Conservation (phyloP, 805 yeast genomes). For the Metschnikowia aberdeeniae region DNA sequence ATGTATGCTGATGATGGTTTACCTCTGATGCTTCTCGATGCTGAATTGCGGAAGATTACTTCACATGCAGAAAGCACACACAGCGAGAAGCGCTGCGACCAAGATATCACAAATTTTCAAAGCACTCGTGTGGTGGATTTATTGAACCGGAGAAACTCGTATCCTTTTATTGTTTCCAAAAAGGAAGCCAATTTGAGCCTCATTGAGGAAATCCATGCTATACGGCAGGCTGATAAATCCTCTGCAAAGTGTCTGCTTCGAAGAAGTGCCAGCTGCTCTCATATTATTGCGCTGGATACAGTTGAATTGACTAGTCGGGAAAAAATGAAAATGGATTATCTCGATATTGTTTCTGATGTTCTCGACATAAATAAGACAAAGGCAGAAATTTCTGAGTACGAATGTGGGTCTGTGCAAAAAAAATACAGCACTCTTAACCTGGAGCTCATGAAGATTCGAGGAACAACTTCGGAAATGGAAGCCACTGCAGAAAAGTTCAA, state of each 20-base stretch:
- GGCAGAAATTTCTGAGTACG: neutral
- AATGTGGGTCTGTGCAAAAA: neutral
- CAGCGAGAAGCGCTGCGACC: neutral
- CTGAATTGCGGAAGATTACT: conserved; percentile 9
- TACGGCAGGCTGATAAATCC: neutral
- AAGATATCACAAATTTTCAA: neutral
- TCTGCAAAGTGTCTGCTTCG: conserved; percentile 1
- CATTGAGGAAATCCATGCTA: conserved; percentile 17
- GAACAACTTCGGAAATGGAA: conserved; percentile 25
- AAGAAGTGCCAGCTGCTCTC: conserved; percentile 23
- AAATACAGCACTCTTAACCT: conserved; percentile 21
- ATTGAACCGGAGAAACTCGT: conserved; percentile 35
- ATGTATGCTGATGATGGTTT: neutral
- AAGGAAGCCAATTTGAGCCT: conserved; percentile 20
- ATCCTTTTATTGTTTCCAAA: conserved; percentile 20
- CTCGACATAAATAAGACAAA: conserved; percentile 4
- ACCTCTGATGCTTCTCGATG: conserved; percentile 6
- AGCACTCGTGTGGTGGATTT: neutral
- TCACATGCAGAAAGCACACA: neutral
- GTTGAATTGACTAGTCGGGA: conserved; percentile 7
- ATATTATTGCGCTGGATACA: conserved; percentile 9
- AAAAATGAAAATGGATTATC: conserved; percentile 7
- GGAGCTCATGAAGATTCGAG: conserved; percentile 28
- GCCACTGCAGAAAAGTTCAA: conserved; percentile 23
- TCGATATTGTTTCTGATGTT: conserved; percentile 1